These are phyloP conservation scores for Apiotrichum mycotoxinovorans DNA, from an alignment of 1,284 basidiomycete species.

Conservation along the genomic window DNA sequence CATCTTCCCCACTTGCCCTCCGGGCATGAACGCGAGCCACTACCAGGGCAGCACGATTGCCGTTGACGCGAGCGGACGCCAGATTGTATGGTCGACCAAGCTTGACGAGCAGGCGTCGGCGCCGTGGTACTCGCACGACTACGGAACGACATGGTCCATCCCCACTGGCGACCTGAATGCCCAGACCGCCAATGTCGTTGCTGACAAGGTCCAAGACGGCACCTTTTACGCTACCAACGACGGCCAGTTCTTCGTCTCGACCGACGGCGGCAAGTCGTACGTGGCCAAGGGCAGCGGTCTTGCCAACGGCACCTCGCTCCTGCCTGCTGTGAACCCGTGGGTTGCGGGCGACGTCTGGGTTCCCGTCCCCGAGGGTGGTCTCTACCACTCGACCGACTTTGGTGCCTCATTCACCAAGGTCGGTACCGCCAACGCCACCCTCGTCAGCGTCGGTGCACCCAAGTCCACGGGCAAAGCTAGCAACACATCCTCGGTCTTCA, in stretches of 20 bases:
- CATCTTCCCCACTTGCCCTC: not conserved
- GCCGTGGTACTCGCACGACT: not conserved
- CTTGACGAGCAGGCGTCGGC: not conserved
- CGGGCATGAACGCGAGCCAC: not conserved
- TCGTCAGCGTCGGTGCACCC: not conserved
- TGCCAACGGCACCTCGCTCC: not conserved
- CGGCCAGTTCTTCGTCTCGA: not conserved
- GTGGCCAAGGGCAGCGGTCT: not conserved
- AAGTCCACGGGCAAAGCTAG: not conserved
- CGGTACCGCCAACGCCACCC: no score
- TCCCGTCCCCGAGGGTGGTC: not conserved
- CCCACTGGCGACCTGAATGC: not conserved
- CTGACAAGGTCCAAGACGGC: not conserved
- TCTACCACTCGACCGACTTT: conserved; percentile 1
- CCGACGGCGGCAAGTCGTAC: not conserved
- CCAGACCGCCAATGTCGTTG: not conserved
- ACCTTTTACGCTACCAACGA: not conserved
- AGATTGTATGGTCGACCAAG: not conserved
- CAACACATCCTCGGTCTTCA: not conserved
- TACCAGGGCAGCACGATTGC: not conserved
- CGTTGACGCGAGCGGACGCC: not conserved
- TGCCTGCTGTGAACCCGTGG: not conserved
- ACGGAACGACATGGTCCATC: not conserved
- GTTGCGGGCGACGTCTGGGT: not conserved
- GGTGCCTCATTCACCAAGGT: not conserved